phyloP scores from a whole-genome alignment of 768 basidiomycete genomes.

The Dentipellis sp. region DNA sequence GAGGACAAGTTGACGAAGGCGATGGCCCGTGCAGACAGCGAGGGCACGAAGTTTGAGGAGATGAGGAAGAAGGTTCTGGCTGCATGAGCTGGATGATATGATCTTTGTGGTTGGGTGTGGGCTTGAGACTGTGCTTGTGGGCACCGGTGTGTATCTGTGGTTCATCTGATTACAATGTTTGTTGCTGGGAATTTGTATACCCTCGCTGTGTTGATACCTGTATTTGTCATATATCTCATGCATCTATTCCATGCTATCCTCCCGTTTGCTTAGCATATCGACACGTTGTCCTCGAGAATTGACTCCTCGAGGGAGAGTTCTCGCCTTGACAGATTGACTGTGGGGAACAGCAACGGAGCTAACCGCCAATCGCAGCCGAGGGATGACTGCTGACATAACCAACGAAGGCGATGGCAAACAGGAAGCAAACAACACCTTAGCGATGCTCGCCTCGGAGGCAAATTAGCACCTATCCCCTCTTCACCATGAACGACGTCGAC shows the following conservation, averaged over 20 bases:
- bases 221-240: background rate
- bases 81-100: slow-evolving; percentile 2
- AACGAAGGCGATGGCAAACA: background rate
- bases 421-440: background rate
- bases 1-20: slow-evolving; percentile 54
- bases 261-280: too few relatives aligned
- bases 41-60: slow-evolving; percentile 45
- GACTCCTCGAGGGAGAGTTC: too few relatives aligned
- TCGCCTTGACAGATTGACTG: too few relatives aligned
- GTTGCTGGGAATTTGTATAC: background rate
- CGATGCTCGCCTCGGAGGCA: background rate
- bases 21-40: slow-evolving; percentile 50
- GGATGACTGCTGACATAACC: slow-evolving; percentile 4
- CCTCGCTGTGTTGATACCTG: background rate
- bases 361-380: background rate
- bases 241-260: background rate
- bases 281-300: too few relatives aligned
- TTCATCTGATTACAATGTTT: background rate
- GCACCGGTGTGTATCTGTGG: background rate
- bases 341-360: background rate
- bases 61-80: slow-evolving; percentile 23
- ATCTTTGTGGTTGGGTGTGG: background rate
- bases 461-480: background rate
- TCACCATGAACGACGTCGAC: slow-evolving; percentile 18
- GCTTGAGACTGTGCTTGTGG: background rate